Evolutionary conservation across 1,139 yeast genomes (phyloP).

Genomic region (Debaryomyces nepalensis): DNA sequence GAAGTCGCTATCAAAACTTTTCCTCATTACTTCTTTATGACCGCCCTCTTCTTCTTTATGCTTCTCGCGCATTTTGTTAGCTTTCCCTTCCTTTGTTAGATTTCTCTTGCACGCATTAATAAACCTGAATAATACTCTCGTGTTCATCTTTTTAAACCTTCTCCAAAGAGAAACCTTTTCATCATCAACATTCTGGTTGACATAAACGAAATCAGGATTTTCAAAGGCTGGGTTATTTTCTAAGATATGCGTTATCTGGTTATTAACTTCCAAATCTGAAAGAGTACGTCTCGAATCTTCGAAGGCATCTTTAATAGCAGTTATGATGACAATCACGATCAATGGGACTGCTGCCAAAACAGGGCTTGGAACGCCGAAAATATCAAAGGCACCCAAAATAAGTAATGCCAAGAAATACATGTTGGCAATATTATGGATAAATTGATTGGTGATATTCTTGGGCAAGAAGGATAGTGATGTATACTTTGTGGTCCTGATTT

Average conservation of each 20-base stretch:
- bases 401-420: conserved; percentile 55
- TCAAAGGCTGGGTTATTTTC: conserved; percentile 21
- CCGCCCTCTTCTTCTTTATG: conserved; percentile 18
- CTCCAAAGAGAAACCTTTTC: conserved; percentile 64
- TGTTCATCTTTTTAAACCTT: conserved; percentile 56
- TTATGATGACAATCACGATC: conserved; percentile 58
- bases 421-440: conserved; percentile 57
- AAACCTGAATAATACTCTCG: conserved; percentile 34
- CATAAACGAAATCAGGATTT: conserved; percentile 26
- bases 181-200: conserved; percentile 49
- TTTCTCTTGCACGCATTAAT: conserved; percentile 36
- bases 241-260: conserved; percentile 52
- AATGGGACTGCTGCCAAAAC: conserved; percentile 61
- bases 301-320: conserved; percentile 60
- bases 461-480: conserved; percentile 61
- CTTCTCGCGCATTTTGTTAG: conserved; percentile 32
- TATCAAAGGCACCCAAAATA: conserved; percentile 56
- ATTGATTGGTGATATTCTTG: conserved; percentile 54
- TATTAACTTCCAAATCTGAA: conserved; percentile 59
- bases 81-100: conserved; percentile 45
- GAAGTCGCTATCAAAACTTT: conserved; percentile 41
- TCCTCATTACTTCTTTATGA: conserved; percentile 22
- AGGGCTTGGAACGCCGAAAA: conserved; percentile 63
- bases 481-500: conserved; percentile 63
- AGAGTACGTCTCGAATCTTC: conserved; percentile 60